Percentiles rank a stretch among this genome's conserved stretches.
Conservation (phyloP, 1,284 basidiomycete genomes). For the Cryptococcus maquisensis region DNA sequence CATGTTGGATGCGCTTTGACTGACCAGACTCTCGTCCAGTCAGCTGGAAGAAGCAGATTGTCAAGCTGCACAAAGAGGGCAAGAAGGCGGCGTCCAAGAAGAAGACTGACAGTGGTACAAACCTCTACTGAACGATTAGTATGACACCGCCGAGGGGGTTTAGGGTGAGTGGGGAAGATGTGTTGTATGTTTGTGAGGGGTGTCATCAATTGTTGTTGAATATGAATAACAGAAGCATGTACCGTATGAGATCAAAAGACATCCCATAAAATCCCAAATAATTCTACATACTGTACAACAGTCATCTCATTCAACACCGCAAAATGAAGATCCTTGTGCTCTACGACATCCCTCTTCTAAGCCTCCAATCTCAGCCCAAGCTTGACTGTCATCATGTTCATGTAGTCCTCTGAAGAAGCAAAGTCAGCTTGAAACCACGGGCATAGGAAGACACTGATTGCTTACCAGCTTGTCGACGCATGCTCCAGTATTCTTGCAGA, state of each 20-base stretch:
- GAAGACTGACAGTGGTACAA: conserved; percentile 26
- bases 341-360: too few relatives aligned
- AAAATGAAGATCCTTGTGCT: neutral
- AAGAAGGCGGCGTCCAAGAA: conserved; percentile 42
- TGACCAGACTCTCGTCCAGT: conserved; percentile 20
- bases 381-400: conserved; percentile 42
- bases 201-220: neutral
- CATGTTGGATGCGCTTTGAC: neutral
- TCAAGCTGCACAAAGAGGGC: conserved; percentile 46
- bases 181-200: neutral
- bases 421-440: neutral
- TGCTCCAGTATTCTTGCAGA: conserved; percentile 72
- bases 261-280: neutral
- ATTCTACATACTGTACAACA: neutral
- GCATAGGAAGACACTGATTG: neutral
- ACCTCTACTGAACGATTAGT: conserved; percentile 23
- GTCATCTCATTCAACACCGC: neutral
- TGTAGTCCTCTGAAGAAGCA: conserved; percentile 38
- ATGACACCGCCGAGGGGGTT: neutral
- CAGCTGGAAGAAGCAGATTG: conserved; percentile 49
- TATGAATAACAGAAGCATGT: neutral
- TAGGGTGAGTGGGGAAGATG: neutral
- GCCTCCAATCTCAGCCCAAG: conserved; percentile 26
- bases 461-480: conserved; percentile 71
- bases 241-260: neutral